These are phyloP conservation scores for Penicillium sp. DNA, from an alignment of 2,329 filamentous ascomycete species.

Conservation along the genomic window DNA sequence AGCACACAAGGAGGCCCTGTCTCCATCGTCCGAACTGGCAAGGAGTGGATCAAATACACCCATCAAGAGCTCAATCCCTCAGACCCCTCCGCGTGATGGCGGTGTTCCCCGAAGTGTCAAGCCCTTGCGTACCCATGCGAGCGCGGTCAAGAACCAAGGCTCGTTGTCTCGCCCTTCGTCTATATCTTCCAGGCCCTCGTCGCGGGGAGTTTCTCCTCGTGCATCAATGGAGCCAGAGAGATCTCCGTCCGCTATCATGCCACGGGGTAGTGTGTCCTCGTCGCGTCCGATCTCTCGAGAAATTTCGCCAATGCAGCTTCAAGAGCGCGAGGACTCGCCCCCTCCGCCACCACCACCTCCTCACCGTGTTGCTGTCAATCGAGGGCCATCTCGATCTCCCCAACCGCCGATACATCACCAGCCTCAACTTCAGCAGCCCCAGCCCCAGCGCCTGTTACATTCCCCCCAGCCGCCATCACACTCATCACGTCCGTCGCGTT, in stretches of 20 bases:
- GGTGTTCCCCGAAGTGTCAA: constrained; percentile 33
- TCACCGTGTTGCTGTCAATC: constrained; percentile 59
- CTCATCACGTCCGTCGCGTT: constrained; percentile 19
- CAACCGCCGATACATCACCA: constrained; percentile 16
- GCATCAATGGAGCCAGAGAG: constrained; percentile 22
- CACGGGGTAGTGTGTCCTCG: constrained; percentile 15
- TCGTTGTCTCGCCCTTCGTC: constrained; percentile 36
- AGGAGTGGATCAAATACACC: constrained; percentile 36
- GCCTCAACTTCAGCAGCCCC: constrained; percentile 7
- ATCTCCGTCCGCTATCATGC: constrained; percentile 18
- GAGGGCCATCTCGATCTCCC: constrained; percentile 21
- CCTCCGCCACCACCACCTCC: constrained; percentile 82
- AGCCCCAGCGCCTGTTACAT: constrained; percentile 4
- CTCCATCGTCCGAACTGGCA: constrained; percentile 38
- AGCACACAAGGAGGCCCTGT: constrained; percentile 54
- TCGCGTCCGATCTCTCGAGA: constrained; percentile 29
- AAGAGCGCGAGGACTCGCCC: constrained; percentile 65
- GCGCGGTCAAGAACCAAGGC: constrained; percentile 39
- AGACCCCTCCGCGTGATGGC: constrained; percentile 36
- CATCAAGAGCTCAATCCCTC: constrained; percentile 36
- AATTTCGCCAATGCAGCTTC: constrained; percentile 34
- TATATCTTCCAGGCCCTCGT: constrained; percentile 30
- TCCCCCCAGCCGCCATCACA: constrained; percentile 12
- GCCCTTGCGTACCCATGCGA: constrained; percentile 38
- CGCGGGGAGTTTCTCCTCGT: constrained; percentile 29